These are phyloP conservation scores for Penicillium sp. DNA, from an alignment of 2,329 filamentous ascomycete genomes.

Conservation along the genomic window DNA sequence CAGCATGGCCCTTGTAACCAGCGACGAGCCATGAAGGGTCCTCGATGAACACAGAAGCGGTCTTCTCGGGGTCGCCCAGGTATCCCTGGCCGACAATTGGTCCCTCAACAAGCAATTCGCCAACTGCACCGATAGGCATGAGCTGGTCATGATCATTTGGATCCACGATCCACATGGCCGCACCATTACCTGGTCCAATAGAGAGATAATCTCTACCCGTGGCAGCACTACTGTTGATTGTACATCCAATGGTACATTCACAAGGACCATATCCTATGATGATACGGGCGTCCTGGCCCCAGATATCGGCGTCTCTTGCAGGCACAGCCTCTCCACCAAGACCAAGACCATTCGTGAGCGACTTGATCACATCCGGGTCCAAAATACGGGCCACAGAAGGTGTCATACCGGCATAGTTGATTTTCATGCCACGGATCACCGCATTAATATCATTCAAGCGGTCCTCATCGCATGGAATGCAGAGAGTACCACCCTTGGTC, in stretches of 20 bases:
- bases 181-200: constrained; percentile 40
- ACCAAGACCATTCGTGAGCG: constrained; percentile 38
- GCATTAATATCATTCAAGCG: constrained; percentile 51
- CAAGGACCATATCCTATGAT: constrained; percentile 48
- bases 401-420: constrained; percentile 60
- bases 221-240: constrained; percentile 37
- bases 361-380: constrained; percentile 42
- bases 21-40: constrained; percentile 39
- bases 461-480: constrained; percentile 55
- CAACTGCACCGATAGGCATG: constrained; percentile 46
- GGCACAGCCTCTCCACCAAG: constrained; percentile 49
- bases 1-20: constrained; percentile 24
- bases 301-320: constrained; percentile 41
- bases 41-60: constrained; percentile 36
- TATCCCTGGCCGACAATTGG: constrained; percentile 51
- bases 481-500: constrained; percentile 58
- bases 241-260: constrained; percentile 45
- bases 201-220: constrained; percentile 37
- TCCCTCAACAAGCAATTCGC: constrained; percentile 50
- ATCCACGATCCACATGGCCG: constrained; percentile 42
- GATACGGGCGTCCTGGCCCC: constrained; percentile 44
- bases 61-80: constrained; percentile 41
- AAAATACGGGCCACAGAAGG: constrained; percentile 56
- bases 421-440: constrained; percentile 51
- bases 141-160: constrained; percentile 38